Base-by-base conservation (phyloP, 2,329 filamentous ascomycete species). In the Chrysoporthe cubensis region DNA sequence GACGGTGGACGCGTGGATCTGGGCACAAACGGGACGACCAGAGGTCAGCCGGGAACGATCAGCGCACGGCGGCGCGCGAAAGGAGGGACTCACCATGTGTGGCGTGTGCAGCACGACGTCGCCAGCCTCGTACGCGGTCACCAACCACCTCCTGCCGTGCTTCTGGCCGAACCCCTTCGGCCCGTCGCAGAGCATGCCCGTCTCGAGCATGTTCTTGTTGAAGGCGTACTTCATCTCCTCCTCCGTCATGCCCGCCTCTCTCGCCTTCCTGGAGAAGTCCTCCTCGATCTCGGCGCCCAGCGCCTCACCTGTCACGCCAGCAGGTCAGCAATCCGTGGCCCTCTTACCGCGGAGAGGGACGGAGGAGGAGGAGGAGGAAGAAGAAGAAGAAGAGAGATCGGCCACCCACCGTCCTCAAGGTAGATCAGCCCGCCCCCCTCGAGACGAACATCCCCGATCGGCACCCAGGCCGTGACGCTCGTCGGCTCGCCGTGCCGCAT, bases 381-480 rank as follows among this genome's bases (percentile, higher is more conserved):
- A 26, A 2, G 26, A 26, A 4, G 9, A 32, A 13, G 32, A 6
- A 2, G 6, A 4, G 9, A n/a, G 40, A 26, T 48, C 62, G 54
- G 21, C 60, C 13, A 14, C 72, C 32, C 71, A 74, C 81, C 79
- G 57, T 83, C 77, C 70, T 89, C 86, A 1, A 89, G 77, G 68
- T 89, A 89, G 0, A 89, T 87, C 65, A 89, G 73, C 0, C 87
- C 87, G 5, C 87, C 87, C 0, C 87, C 86, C 58, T 84, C 81
- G 5, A 88, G 64, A 26, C 80, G 78, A 4, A 88, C 74, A 72
- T 87, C 83, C 0, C 85, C 85, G 70, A 88, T 85, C 0, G 85
- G 83, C 0, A 88, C 82, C 86, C 86, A 88, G 0, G 84, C 85
- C 3, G 86, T 88, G 0, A 88, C 76, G 42, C 80, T 82, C 0